These are phyloP conservation scores for Aspergillus costaricaensis DNA, from an alignment of 2,329 filamentous ascomycete species.

Conservation along the genomic window DNA sequence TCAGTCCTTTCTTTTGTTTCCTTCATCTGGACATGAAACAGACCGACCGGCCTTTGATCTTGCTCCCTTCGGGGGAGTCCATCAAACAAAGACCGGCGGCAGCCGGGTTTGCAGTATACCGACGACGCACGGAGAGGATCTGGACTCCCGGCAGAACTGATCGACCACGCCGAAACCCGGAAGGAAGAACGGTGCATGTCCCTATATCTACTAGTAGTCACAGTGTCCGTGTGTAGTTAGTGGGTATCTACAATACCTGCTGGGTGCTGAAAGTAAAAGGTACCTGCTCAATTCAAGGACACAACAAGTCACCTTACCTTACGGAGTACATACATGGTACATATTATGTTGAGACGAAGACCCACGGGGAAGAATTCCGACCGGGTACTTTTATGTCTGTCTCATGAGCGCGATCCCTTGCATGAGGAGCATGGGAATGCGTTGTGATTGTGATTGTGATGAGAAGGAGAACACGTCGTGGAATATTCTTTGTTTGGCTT, in stretches of 20 bases:
- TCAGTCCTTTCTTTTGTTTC: not conserved
- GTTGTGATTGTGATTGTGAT: not conserved
- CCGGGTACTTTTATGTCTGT: not conserved
- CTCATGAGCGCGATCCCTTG: not conserved
- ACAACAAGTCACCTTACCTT: not conserved
- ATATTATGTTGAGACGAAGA: not conserved
- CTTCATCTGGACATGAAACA: not conserved
- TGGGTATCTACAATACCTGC: not conserved
- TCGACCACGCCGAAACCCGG: not conserved
- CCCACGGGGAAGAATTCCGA: not conserved
- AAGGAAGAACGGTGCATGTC: not conserved
- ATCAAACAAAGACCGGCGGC: not conserved
- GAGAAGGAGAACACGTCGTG: not conserved
- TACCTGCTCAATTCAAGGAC: not conserved
- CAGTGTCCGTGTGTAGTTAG: not conserved
- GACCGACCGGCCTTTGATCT: not conserved
- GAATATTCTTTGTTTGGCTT: not conserved
- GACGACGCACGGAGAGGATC: conserved; percentile 1
- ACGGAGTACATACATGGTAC: not conserved
- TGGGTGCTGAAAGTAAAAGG: not conserved
- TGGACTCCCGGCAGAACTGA: not conserved
- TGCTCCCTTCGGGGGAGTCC: not conserved
- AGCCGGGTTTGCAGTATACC: not conserved
- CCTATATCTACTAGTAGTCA: no score
- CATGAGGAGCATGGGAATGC: not conserved